Conservation (phyloP, 2,329 filamentous ascomycete species). For the Hypoxylon sp. region DNA sequence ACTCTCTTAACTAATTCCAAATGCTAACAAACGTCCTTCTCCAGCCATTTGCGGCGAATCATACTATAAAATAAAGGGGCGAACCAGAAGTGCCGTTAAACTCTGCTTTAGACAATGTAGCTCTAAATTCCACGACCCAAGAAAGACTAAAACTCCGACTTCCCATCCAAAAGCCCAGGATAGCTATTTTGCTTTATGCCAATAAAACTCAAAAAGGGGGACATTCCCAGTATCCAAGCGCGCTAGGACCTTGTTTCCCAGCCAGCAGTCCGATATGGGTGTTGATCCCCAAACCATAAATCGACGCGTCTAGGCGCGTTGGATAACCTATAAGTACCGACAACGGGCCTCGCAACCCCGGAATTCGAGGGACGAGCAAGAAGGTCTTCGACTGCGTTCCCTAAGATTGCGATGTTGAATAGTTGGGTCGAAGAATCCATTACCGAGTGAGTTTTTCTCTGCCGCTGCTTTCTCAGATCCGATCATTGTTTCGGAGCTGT, state of each 20-base stretch:
- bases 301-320: background rate
- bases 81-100: background rate
- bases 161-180: background rate
- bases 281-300: background rate
- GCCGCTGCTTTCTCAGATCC: background rate
- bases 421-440: background rate
- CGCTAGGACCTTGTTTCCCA: background rate
- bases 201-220: background rate
- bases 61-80: background rate
- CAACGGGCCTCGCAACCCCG: background rate
- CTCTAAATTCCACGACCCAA: background rate
- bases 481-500: background rate
- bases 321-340: background rate
- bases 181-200: background rate
- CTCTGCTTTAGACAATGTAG: background rate
- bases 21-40: no score
- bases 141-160: background rate
- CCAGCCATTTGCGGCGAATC: background rate
- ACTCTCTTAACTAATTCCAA: background rate
- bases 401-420: background rate
- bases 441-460: background rate
- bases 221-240: background rate
- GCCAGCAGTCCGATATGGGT: background rate
- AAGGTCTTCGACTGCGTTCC: slow-evolving; percentile 3
- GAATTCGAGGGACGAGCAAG: slow-evolving; percentile 3